Evolutionary conservation across 2,329 filamentous ascomycete species (phyloP).

Genomic region (Fusarium ramigenum): DNA sequence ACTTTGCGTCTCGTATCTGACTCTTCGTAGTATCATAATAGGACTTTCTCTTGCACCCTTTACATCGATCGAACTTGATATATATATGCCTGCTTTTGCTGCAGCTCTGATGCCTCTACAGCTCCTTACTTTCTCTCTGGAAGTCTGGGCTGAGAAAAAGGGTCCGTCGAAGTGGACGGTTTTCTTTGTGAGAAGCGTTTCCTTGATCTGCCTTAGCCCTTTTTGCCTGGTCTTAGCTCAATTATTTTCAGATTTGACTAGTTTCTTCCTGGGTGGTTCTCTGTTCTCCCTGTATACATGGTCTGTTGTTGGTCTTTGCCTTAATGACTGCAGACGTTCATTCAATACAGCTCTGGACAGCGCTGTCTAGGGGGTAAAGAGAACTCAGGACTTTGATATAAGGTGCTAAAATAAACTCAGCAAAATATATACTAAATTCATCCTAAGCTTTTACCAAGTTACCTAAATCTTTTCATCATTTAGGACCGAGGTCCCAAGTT

Average conservation of each 20-base stretch:
- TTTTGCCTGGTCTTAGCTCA: rapidly evolving
- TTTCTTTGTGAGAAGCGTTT: rapidly evolving
- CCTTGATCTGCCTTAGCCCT: neutral
- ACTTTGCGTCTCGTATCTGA: neutral
- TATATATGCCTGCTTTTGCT: rapidly evolving
- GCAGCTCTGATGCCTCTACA: rapidly evolving
- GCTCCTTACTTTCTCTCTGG: neutral
- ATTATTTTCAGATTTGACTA: too few relatives aligned
- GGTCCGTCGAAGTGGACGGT: rapidly evolving
- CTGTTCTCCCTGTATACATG: neutral
- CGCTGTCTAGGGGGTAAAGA: too few relatives aligned
- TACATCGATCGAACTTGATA: rapidly evolving
- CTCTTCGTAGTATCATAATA: neutral
- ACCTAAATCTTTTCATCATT: too few relatives aligned
- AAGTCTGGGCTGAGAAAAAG: neutral
- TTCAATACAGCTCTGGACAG: neutral
- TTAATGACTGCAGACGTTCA: neutral
- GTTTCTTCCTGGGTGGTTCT: neutral
- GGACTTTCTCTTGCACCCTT: rapidly evolving
- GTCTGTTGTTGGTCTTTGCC: neutral
- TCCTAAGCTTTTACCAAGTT: too few relatives aligned
- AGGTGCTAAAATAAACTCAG: too few relatives aligned
- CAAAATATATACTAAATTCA: too few relatives aligned
- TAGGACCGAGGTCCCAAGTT: too few relatives aligned
- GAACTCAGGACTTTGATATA: too few relatives aligned